phyloP scores from a whole-genome alignment of 192 early-diverging fungal species.

The Martensiomyces pterosporus region DNA sequence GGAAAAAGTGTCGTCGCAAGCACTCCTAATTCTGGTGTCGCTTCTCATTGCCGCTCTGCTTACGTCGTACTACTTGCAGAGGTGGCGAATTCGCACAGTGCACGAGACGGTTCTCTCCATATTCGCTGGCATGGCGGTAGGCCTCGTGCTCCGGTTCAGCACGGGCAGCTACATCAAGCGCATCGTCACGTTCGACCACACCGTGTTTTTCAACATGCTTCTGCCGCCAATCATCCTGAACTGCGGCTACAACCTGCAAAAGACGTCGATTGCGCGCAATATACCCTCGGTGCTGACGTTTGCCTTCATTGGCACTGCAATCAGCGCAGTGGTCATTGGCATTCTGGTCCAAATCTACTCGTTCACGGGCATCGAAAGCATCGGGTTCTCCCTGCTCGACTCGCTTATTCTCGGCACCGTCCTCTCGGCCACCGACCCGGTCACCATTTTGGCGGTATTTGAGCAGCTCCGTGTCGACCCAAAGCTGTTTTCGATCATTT shows the following conservation, averaged over 20 bases:
- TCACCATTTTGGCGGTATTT: slow-evolving; percentile 94
- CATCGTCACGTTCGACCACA: slow-evolving; percentile 87
- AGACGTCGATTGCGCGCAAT: slow-evolving; percentile 81
- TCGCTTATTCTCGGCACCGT: slow-evolving; percentile 94
- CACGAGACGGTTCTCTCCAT: slow-evolving; percentile 97
- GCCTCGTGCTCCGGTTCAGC: slow-evolving; percentile 44
- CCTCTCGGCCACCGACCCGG: slow-evolving; percentile 94
- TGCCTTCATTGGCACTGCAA: slow-evolving; percentile 90
- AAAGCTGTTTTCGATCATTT: slow-evolving; percentile 92
- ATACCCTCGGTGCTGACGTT: slow-evolving; percentile 87
- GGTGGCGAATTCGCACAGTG: slow-evolving; percentile 78
- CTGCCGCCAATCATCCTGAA: slow-evolving; percentile 97
- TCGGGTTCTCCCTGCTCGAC: slow-evolving; percentile 78
- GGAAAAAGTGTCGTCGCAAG: slow-evolving; percentile 74
- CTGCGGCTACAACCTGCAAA: slow-evolving; percentile 93
- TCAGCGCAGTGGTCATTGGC: slow-evolving; percentile 86
- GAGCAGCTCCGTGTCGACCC: slow-evolving; percentile 91
- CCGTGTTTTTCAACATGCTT: slow-evolving; percentile 93
- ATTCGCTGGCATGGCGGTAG: slow-evolving; percentile 67
- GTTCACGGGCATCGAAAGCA: slow-evolving; percentile 63
- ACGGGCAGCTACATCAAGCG: slow-evolving; percentile 57
- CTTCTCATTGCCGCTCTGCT: slow-evolving; percentile 81
- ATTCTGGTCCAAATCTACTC: slow-evolving; percentile 67
- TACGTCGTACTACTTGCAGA: slow-evolving; percentile 85
- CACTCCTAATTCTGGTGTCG: slow-evolving; percentile 79